Base-by-base conservation (phyloP, 179 eudicot species). In the Sideroxylon spinosum region DNA sequence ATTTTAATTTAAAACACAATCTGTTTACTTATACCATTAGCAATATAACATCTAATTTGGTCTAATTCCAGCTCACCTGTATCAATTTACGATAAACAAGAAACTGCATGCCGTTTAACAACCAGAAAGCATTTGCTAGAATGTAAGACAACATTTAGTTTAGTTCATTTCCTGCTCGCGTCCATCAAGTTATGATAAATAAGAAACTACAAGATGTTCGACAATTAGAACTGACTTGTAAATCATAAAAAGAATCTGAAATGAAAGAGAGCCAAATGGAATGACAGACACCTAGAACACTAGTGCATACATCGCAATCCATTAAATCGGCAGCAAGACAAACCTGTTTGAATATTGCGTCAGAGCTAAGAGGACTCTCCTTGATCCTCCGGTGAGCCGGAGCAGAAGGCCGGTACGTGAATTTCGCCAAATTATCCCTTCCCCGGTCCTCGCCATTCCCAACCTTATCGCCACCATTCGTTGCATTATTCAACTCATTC, bases 351-450 rank as follows among this genome's bases (percentile, higher is more conserved):
- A 95, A 95, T 79, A 95, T 95, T 46, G 94, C 93, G 83, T 90
- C 98, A 46, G 98, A 95, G 76, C 98, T 95, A 17, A 95, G 93
- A 59, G 98, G 98, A 82, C 92, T 88, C 86, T 95, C 98, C 87
- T 86, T 95, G 71, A 85, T 81, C 64, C 84, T 90, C 76, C 91
- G 82, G 75, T 95, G 98, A 76, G 98, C 98, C 14, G 98, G 98
- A 46, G 87, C 82, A 23, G 97, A 88, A 49, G 97, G 87, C 68
- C 98, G 85, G 77, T 88, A 90, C 63, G 85, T 75, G 9, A 84
- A 89, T 72, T 77, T 88, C 56, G 69, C 48, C 49, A 84, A 80
- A 76, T 19, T 48, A 10, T 32, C 66, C 56, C 9, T 44, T 5
- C 23, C 76, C 3, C 66, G n/a, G 17, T 74, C 71, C 20, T 71